These are phyloP conservation scores for Acrodontium crateriforme DNA, from an alignment of 2,329 filamentous ascomycete species.

Conservation along the genomic window DNA sequence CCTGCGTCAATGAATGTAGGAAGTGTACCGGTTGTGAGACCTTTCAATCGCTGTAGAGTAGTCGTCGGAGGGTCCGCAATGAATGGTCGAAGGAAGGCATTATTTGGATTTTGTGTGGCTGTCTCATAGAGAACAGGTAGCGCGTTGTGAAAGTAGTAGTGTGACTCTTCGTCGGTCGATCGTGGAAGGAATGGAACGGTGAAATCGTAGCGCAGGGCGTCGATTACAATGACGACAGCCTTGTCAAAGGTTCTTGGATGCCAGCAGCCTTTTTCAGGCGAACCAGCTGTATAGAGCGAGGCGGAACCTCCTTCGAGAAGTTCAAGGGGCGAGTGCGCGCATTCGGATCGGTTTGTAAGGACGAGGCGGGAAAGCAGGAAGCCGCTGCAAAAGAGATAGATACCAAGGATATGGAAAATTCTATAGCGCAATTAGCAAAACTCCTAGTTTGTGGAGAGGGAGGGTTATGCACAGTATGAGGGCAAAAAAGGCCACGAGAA, in stretches of 20 bases:
- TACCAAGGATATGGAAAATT: conserved; percentile 61
- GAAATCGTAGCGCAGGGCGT: conserved; percentile 93
- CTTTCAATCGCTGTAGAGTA: conserved; percentile 83
- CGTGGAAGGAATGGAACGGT: conserved; percentile 60
- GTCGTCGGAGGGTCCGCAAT: conserved; percentile 94
- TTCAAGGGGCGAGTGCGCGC: conserved; percentile 56
- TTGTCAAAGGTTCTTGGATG: conserved; percentile 88
- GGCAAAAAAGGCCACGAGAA: conserved; percentile 50
- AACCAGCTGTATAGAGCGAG: conserved; percentile 24
- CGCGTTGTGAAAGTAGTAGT: conserved; percentile 68
- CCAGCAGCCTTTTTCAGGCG: conserved; percentile 65
- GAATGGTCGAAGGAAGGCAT: conserved; percentile 84
- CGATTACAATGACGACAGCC: conserved; percentile 78
- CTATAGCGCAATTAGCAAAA: conserved; percentile 23
- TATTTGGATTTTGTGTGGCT: conserved; percentile 56
- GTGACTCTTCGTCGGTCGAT: conserved; percentile 33
- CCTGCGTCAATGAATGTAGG: conserved; percentile 91
- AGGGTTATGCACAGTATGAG: conserved; percentile 43
- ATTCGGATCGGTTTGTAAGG: conserved; percentile 62
- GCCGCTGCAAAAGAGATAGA: conserved; percentile 86
- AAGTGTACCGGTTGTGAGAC: conserved; percentile 83
- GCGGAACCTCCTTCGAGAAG: conserved; percentile 9
- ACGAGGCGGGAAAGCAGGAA: conserved; percentile 84
- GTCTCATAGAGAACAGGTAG: conserved; percentile 79
- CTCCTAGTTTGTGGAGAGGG: not conserved